These are phyloP conservation scores for Trypethelium eluteriae DNA, from an alignment of 495 filamentous ascomycete genomes.

Conservation along the genomic window DNA sequence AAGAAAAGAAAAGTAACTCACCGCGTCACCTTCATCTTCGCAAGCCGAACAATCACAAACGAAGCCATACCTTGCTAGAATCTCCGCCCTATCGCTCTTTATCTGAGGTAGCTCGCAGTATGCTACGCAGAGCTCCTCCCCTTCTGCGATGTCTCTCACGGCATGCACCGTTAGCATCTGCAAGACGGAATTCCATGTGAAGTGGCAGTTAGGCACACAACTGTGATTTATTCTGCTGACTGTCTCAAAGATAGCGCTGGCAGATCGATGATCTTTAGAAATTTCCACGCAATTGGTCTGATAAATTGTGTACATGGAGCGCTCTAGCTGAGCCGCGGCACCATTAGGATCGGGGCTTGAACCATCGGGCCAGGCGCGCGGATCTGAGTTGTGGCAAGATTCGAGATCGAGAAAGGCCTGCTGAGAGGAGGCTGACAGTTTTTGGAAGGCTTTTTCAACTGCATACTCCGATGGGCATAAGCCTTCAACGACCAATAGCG, in stretches of 20 bases:
- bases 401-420: background rate
- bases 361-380: background rate
- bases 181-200: constrained; percentile 27
- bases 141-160: constrained; percentile 25
- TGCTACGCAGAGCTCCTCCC: constrained; percentile 29
- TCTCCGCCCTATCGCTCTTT: background rate
- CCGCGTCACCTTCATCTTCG: background rate
- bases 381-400: background rate
- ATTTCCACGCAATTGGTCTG: constrained; percentile 30
- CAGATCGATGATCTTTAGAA: background rate
- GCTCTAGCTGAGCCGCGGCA: background rate
- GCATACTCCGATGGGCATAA: constrained; percentile 38
- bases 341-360: background rate
- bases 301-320: constrained; percentile 22
- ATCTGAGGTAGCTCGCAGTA: constrained; percentile 14
- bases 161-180: constrained; percentile 25
- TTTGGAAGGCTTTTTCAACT: constrained; percentile 22
- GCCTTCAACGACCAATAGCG: constrained; percentile 55
- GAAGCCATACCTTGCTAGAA: background rate
- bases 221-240: constrained; percentile 31
- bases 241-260: background rate
- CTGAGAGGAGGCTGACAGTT: constrained; percentile 17
- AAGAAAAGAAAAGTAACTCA: background rate
- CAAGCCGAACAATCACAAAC: background rate
- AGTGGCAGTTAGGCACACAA: constrained; percentile 32